Evolutionary conservation across 495 filamentous ascomycete genomes (phyloP).

Genomic region (Lasiosphaeris hirsuta): DNA sequence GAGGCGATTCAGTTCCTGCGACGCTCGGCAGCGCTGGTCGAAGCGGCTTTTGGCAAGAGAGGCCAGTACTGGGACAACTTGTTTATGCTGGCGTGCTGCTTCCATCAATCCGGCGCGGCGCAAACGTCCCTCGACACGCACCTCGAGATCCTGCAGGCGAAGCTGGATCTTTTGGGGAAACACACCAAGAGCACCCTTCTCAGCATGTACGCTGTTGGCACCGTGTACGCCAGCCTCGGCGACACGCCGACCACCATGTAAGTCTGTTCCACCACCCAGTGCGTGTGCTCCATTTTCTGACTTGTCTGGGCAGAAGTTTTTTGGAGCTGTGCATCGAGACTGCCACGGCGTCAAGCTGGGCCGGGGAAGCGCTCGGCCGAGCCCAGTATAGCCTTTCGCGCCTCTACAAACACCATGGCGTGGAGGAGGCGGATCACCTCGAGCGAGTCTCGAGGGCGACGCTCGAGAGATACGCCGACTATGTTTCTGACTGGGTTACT

Average conservation of each 20-base stretch:
- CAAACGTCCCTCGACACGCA: constrained; percentile 21
- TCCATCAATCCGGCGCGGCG: constrained; percentile 15
- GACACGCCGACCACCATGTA: constrained; percentile 3
- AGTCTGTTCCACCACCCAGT: background rate
- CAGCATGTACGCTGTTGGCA: constrained; percentile 28
- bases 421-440: background rate
- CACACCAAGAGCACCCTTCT: constrained; percentile 16
- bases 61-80: constrained; percentile 13
- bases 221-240: constrained; percentile 5
- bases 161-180: constrained; percentile 14
- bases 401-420: background rate
- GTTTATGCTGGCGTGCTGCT: constrained; percentile 23
- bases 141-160: constrained; percentile 13
- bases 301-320: background rate
- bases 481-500: background rate
- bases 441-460: background rate
- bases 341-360: background rate
- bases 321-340: constrained; percentile 6
- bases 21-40: constrained; percentile 1
- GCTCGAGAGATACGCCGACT: background rate
- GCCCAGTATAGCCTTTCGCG: background rate
- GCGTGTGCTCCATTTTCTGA: background rate
- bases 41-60: constrained; percentile 13
- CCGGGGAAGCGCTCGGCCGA: background rate
- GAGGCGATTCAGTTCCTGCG: constrained; percentile 17